Evolutionary conservation across 2,329 filamentous ascomycete species (phyloP).

Genomic region (Alternaria viburni): DNA sequence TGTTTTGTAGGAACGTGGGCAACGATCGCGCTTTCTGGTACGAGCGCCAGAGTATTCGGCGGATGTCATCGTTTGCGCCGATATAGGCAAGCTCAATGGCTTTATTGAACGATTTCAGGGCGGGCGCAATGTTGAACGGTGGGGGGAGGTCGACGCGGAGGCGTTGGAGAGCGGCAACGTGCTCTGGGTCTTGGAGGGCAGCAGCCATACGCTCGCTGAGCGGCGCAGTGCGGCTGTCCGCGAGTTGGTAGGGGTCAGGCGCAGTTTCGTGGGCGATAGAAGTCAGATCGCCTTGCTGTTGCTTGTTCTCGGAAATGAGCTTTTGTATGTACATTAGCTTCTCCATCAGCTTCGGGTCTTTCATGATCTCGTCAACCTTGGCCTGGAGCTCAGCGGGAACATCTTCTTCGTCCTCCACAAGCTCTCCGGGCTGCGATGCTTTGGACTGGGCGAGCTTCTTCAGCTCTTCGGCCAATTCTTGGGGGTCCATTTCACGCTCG

Average conservation of each 20-base stretch:
- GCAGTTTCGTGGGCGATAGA: constrained; percentile 29
- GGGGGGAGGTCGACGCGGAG: constrained; percentile 38
- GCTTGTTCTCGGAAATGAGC: constrained; percentile 25
- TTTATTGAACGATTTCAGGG: constrained; percentile 43
- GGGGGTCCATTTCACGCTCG: constrained; percentile 29
- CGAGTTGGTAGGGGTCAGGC: constrained; percentile 38
- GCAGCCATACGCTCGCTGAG: constrained; percentile 33
- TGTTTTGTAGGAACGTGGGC: constrained; percentile 40
- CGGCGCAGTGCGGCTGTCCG: constrained; percentile 28
- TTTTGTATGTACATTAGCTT: constrained; percentile 41
- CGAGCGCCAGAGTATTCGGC: constrained; percentile 44
- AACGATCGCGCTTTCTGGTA: constrained; percentile 42
- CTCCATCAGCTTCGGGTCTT: constrained; percentile 41
- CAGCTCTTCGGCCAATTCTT: constrained; percentile 30
- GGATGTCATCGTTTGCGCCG: constrained; percentile 45
- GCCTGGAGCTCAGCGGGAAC: constrained; percentile 38
- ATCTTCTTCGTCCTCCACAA: constrained; percentile 25
- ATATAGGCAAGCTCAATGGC: constrained; percentile 44
- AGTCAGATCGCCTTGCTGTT: constrained; percentile 17
- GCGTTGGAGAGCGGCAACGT: constrained; percentile 33
- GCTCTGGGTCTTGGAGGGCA: constrained; percentile 37
- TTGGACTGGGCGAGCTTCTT: constrained; percentile 24
- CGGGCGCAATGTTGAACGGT: constrained; percentile 42
- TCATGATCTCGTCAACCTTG: constrained; percentile 44
- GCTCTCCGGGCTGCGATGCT: constrained; percentile 1